phyloP scores from a whole-genome alignment of 2,329 filamentous ascomycete species.

The Sporothrix brasiliensis region DNA sequence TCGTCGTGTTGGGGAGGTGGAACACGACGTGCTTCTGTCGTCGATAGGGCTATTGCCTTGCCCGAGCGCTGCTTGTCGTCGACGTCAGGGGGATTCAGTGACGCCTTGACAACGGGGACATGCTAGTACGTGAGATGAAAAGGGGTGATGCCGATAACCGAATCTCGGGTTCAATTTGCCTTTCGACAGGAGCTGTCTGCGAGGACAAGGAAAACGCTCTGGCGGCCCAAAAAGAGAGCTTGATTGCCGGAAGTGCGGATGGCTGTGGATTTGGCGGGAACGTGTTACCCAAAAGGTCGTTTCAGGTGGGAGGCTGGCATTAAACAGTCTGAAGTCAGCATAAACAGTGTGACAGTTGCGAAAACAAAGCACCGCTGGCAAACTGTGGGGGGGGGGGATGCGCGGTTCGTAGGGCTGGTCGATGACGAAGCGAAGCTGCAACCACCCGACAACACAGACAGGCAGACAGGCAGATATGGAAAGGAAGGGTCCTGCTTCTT shows the following conservation, averaged over 20 bases:
- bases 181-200: background rate
- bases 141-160: background rate
- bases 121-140: slow-evolving; percentile 24
- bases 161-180: background rate
- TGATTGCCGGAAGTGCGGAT: slow-evolving; percentile 16
- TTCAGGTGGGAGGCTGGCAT: slow-evolving; percentile 33
- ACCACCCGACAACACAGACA: background rate
- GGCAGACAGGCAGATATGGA: background rate
- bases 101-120: slow-evolving; percentile 25
- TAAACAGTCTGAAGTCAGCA: slow-evolving; percentile 26
- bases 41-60: background rate
- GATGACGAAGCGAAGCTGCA: slow-evolving; percentile 24
- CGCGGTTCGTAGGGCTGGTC: background rate
- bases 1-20: background rate
- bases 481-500: slow-evolving; percentile 2
- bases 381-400: background rate
- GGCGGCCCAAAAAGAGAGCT: background rate
- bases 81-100: background rate
- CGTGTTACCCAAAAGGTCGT: slow-evolving; percentile 14
- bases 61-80: background rate
- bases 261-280: slow-evolving; percentile 17
- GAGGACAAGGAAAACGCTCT: background rate
- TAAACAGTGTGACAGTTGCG: slow-evolving; percentile 21
- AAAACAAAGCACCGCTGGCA: background rate
- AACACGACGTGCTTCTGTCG: background rate